Percentiles rank a stretch among this genome's conserved stretches.
These are phyloP conservation scores for Saxispiralis lemnorum DNA, from an alignment of 495 filamentous ascomycete species.

Conservation along the genomic window DNA sequence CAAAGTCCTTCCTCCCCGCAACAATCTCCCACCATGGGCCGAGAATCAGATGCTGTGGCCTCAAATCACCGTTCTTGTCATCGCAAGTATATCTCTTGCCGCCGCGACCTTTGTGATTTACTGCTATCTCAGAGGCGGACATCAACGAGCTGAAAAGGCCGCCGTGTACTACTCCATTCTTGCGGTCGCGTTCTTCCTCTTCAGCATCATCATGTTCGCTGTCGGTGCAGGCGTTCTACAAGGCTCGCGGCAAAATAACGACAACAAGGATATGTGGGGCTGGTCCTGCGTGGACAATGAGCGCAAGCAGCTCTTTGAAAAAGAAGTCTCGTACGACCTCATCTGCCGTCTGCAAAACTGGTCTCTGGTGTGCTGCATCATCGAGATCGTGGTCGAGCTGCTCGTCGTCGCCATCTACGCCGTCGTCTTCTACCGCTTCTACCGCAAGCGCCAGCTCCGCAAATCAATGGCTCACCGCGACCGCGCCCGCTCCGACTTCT, in stretches of 20 bases:
- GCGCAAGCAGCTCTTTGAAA: conserved; percentile 50
- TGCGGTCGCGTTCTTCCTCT: conserved; percentile 80
- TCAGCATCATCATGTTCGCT: conserved; percentile 86
- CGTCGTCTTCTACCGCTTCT: conserved; percentile 89
- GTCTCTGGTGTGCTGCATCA: conserved; percentile 88
- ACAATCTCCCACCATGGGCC: conserved; percentile 71
- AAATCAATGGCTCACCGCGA: conserved; percentile 95
- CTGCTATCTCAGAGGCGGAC: conserved; percentile 77
- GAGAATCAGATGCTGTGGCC: conserved; percentile 66
- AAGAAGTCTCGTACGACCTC: conserved; percentile 75
- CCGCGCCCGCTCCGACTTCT: conserved; percentile 79
- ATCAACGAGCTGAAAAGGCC: conserved; percentile 74
- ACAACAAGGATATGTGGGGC: conserved; percentile 82
- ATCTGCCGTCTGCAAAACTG: conserved; percentile 95
- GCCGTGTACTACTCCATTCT: conserved; percentile 88
- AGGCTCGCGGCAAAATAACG: conserved; percentile 48
- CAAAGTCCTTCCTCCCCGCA: conserved; percentile 50
- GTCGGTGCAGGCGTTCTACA: conserved; percentile 73
- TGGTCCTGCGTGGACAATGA: conserved; percentile 88
- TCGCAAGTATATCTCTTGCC: conserved; percentile 61
- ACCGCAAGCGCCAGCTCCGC: conserved; percentile 79
- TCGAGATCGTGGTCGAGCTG: conserved; percentile 85
- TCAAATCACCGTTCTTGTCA: conserved; percentile 61
- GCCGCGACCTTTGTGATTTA: conserved; percentile 67
- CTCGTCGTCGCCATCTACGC: conserved; percentile 84